These are phyloP conservation scores for Stephania cephalantha DNA, from an alignment of 164 flowering plant species.

Conservation along the genomic window DNA sequence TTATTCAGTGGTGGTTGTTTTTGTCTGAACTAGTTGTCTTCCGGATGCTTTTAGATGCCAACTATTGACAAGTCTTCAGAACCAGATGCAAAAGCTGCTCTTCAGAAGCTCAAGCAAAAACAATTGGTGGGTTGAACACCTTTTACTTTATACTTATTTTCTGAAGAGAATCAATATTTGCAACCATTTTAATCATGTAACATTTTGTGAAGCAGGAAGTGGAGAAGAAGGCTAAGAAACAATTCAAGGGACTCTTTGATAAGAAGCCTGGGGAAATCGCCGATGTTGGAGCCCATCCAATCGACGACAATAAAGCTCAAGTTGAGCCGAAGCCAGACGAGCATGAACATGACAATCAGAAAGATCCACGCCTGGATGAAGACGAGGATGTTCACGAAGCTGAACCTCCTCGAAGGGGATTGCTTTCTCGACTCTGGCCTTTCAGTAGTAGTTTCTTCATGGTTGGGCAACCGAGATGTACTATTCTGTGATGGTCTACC, in stretches of 20 bases:
- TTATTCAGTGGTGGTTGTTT: background rate
- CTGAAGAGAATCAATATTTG: background rate
- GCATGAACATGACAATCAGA: conserved; percentile 16
- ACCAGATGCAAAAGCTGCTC: conserved; percentile 83
- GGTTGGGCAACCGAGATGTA: conserved; percentile 51
- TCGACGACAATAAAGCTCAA: conserved; percentile 2
- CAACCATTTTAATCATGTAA: background rate
- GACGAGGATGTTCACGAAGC: conserved; percentile 25
- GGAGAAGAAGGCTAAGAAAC: conserved; percentile 61
- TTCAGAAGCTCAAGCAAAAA: conserved; percentile 60
- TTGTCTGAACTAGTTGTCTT: conserved; percentile 9
- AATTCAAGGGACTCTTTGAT: conserved; percentile 94
- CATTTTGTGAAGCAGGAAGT: conserved; percentile 48
- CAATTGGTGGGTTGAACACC: conserved; percentile 50
- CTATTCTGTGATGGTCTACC: conserved; percentile 37
- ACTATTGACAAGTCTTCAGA: conserved; percentile 76
- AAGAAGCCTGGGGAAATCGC: conserved; percentile 97
- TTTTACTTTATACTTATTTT: background rate
- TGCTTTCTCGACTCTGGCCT: conserved; percentile 55
- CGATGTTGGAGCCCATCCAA: conserved; percentile 34
- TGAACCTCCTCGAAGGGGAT: conserved; percentile 32
- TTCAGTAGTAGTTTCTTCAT: conserved; percentile 47
- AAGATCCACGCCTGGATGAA: conserved; percentile 21
- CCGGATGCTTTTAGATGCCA: conserved; percentile 48
- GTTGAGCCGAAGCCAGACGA: conserved; percentile 16